Percentiles rank a stretch among this genome's conserved stretches.
Evolutionary conservation across 257 asterid species (phyloP).

Genomic region (Nicotiana obtusifolia): DNA sequence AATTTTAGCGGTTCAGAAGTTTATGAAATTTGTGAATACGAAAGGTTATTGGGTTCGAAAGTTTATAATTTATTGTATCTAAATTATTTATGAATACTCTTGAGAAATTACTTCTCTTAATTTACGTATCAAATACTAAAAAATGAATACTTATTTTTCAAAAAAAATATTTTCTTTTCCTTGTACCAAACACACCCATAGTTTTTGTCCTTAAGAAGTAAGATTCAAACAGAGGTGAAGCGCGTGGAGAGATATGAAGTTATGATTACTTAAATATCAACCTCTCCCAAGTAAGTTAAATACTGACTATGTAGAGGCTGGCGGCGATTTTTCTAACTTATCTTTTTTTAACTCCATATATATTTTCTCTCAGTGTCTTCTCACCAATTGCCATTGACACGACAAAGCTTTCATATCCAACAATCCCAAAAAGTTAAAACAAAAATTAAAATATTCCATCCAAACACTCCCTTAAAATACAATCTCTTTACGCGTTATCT

Average conservation of each 20-base stretch:
- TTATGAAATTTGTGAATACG: too few relatives aligned
- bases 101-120: too few relatives aligned
- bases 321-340: conserved; percentile 26
- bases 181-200: too few relatives aligned
- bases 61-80: too few relatives aligned
- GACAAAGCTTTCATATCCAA: conserved; percentile 14
- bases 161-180: too few relatives aligned
- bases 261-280: conserved; percentile 14
- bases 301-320: conserved; percentile 20
- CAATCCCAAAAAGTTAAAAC: not conserved
- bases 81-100: too few relatives aligned
- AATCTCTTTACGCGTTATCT: conserved; percentile 13
- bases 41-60: too few relatives aligned
- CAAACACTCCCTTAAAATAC: not conserved
- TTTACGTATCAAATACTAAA: too few relatives aligned
- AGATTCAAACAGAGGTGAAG: conserved; percentile 4
- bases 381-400: conserved; percentile 13
- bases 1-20: too few relatives aligned
- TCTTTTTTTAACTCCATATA: not conserved
- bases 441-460: conserved; percentile 3
- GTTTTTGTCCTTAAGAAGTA: too few relatives aligned
- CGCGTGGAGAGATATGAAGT: conserved; percentile 19
- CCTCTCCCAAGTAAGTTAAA: conserved; percentile 19
- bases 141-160: too few relatives aligned
- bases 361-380: conserved; percentile 14